phyloP scores from a whole-genome alignment of 768 basidiomycete genomes.

The Tylopilus plumbeoviolaceoides region DNA sequence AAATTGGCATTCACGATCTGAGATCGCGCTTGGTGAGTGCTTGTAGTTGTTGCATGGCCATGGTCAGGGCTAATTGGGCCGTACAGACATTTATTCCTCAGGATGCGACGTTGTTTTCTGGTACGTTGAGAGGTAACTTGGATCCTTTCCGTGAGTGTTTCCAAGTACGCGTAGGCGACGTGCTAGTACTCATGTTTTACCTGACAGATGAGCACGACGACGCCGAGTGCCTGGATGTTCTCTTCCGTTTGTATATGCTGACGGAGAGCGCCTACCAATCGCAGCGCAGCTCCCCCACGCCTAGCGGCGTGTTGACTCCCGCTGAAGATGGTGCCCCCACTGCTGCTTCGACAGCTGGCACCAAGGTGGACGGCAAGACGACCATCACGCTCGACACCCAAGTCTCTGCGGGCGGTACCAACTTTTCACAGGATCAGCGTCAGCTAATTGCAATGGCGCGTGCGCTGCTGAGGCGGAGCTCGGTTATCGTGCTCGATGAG shows the following conservation, averaged over 20 bases:
- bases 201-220: slow-evolving; percentile 69
- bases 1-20: slow-evolving; percentile 79
- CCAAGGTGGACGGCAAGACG: slow-evolving; percentile 52
- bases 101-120: slow-evolving; percentile 76
- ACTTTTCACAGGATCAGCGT: slow-evolving; percentile 90
- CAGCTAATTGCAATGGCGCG: slow-evolving; percentile 87
- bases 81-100: slow-evolving; percentile 73
- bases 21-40: slow-evolving; percentile 62
- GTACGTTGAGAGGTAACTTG: slow-evolving; percentile 70
- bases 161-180: not conserved
- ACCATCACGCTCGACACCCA: slow-evolving; percentile 68
- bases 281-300: slow-evolving; percentile 45
- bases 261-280: slow-evolving; percentile 46
- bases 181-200: not conserved
- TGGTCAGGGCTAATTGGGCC: not conserved
- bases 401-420: slow-evolving; percentile 81
- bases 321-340: slow-evolving; percentile 39
- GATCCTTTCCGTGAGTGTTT: slow-evolving; percentile 57
- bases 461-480: slow-evolving; percentile 65
- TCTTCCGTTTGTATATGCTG: slow-evolving; percentile 78
- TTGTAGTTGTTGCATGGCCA: not conserved
- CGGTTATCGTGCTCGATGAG: slow-evolving; percentile 75
- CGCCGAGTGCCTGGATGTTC: slow-evolving; percentile 72
- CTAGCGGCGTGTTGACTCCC: slow-evolving; percentile 44
- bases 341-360: slow-evolving; percentile 38